phyloP scores from a whole-genome alignment of 495 filamentous ascomycete species.

The Extremus antarcticus region DNA sequence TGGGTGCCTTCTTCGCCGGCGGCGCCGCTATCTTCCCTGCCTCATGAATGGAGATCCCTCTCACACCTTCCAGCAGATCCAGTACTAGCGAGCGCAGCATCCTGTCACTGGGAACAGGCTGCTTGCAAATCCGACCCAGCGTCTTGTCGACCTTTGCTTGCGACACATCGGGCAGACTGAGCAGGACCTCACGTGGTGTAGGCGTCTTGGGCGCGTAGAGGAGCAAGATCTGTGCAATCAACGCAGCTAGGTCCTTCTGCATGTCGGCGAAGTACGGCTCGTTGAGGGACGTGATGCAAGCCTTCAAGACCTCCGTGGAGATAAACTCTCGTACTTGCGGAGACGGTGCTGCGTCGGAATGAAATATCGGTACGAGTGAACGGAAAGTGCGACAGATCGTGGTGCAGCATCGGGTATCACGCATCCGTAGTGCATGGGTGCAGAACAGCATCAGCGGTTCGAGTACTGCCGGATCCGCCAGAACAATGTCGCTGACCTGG shows the following conservation, averaged over 20 bases:
- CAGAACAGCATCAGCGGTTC: constrained; percentile 85
- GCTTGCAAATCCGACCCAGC: constrained; percentile 44
- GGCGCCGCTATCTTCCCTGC: constrained; percentile 59
- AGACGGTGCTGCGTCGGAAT: constrained; percentile 40
- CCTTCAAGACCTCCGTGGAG: constrained; percentile 67
- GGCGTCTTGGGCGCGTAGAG: constrained; percentile 55
- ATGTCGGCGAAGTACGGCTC: constrained; percentile 94
- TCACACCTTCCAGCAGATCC: constrained; percentile 73
- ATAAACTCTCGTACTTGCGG: constrained; percentile 83
- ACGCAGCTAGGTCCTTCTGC: constrained; percentile 80
- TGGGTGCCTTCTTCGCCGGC: constrained; percentile 29
- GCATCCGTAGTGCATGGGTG: constrained; percentile 80
- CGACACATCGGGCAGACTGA: constrained; percentile 47
- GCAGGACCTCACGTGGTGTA: constrained; percentile 46
- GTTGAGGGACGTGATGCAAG: constrained; percentile 76
- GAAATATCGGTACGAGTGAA: constrained; percentile 72
- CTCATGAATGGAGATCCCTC: constrained; percentile 84
- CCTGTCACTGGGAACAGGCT: constrained; percentile 42
- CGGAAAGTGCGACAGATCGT: constrained; percentile 75
- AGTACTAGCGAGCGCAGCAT: constrained; percentile 74
- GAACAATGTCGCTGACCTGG: constrained; percentile 48
- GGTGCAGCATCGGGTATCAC: constrained; percentile 77
- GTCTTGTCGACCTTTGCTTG: constrained; percentile 50
- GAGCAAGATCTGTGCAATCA: constrained; percentile 76
- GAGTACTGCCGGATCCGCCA: constrained; percentile 65